Base-by-base conservation (phyloP, 2,329 filamentous ascomycete genomes). In the Daldinia sp. region DNA sequence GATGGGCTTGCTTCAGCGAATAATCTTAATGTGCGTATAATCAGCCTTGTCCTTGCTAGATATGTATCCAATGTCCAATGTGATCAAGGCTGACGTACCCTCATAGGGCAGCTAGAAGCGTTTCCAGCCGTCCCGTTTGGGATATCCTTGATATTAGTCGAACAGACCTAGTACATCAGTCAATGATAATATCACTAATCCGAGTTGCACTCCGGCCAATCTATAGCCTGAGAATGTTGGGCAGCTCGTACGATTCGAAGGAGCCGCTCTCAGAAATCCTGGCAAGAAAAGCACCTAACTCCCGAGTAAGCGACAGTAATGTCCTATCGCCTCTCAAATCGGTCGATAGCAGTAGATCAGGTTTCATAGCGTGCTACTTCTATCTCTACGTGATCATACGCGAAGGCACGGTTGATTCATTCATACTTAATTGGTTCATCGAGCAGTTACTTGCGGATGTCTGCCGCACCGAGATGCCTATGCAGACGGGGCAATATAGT, bases 311-410 rank as follows among this genome's bases (percentile, higher is more conserved):
- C 48, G 73, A 73, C 28, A 66, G 64, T 57, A 71, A 69, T 33
- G 55, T 54, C 23, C 55, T 72, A 39, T 53, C 66, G 39, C 68
- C 71, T 18, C 60, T 74, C 35, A 65, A 67, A 67, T 74, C 76
- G n/a, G 75, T 79, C 30, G 77, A 78, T 64, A 69, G 79, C 60
- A 84, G 82, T 69, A 79, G 82, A 53, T 82, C 80, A 41, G 81
- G 81, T 60, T 84, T 83, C 74, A 82, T 84, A 60, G 81, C 82
- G 44, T 83, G 81, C 37, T 83, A 83, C 73, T 82, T 84, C 74
- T 84, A 84, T 72, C 78, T 84, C 46, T 81, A 82, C 75, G 79
- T 82, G 53, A 82, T 83, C 67, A 73, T 84, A 64, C 81, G 81
- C 42, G 78, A 82, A 60, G 78, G 76, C 41, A 75, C 77, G 35